Evolutionary conservation across 768 basidiomycete genomes (phyloP).

Genomic region (Psilocybe cyanescens): DNA sequence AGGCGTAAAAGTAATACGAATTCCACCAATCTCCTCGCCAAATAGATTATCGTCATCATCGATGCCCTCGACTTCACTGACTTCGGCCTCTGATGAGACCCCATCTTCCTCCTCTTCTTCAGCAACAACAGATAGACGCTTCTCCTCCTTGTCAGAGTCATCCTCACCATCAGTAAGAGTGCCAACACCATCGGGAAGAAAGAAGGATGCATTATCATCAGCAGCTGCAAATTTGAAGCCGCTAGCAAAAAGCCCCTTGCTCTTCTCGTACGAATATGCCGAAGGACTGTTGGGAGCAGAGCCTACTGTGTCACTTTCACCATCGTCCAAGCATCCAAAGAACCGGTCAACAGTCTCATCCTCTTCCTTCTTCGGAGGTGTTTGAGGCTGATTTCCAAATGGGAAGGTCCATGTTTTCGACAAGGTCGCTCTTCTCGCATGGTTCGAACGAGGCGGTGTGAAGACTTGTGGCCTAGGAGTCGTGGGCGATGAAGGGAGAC

Average conservation of each 20-base stretch:
- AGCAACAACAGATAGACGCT: conserved; percentile 26
- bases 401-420: conserved; percentile 78
- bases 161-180: conserved; percentile 51
- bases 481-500: conserved; percentile 21
- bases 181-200: conserved; percentile 44
- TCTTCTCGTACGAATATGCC: conserved; percentile 54
- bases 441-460: conserved; percentile 30
- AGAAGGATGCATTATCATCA: conserved; percentile 55
- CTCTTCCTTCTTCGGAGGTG: conserved; percentile 26
- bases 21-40: conserved; percentile 70
- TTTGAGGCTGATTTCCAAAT: conserved; percentile 19
- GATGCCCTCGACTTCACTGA: conserved; percentile 30
- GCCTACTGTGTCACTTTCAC: conserved; percentile 37
- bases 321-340: conserved; percentile 72
- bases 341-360: conserved; percentile 70
- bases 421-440: conserved; percentile 47
- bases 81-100: conserved; percentile 7
- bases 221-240: conserved; percentile 50
- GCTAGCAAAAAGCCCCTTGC: conserved; percentile 62
- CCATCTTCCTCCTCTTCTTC: conserved; percentile 41
- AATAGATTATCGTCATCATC: conserved; percentile 51
- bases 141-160: conserved; percentile 43
- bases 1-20: conserved; percentile 74
- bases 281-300: conserved; percentile 48
- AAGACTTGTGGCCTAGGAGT: conserved; percentile 30